phyloP scores from a whole-genome alignment of 306 rosid genomes.

The Quercus cerris region DNA sequence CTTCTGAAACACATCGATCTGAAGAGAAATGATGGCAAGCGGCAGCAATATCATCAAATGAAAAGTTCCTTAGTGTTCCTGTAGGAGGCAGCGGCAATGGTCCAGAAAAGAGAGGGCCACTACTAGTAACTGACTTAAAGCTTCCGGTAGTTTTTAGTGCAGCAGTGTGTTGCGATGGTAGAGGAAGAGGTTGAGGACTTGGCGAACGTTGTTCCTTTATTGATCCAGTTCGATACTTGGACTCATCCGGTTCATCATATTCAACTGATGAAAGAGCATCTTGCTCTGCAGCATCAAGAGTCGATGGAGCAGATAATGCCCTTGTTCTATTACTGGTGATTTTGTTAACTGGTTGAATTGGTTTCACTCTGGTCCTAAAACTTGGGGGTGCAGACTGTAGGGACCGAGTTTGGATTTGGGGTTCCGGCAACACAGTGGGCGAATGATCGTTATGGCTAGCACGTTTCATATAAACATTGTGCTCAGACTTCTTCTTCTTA shows the following conservation, averaged over 20 bases:
- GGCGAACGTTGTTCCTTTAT: constrained; percentile 60
- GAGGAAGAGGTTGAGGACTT: constrained; percentile 92
- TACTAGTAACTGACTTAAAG: constrained; percentile 66
- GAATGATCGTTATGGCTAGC: constrained; percentile 45
- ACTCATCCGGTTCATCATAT: constrained; percentile 76
- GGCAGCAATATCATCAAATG: constrained; percentile 65
- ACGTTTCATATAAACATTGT: constrained; percentile 37
- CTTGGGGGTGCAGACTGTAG: constrained; percentile 97
- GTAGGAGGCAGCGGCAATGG: constrained; percentile 92
- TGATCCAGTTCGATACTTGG: constrained; percentile 48
- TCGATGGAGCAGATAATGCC: constrained; percentile 87
- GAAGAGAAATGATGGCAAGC: constrained; percentile 88
- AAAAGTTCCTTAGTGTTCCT: constrained; percentile 59
- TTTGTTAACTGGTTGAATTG: constrained; percentile 55
- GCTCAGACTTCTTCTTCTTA: constrained; percentile 82
- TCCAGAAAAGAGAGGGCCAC: constrained; percentile 74
- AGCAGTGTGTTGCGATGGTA: constrained; percentile 65
- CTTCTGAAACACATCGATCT: constrained; percentile 78
- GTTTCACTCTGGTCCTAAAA: constrained; percentile 89
- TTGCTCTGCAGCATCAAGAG: constrained; percentile 93
- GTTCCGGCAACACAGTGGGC: constrained; percentile 77
- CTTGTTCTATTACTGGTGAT: constrained; percentile 50
- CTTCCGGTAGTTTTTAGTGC: constrained; percentile 60
- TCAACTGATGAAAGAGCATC: constrained; percentile 60
- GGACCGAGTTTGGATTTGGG: constrained; percentile 61